Evolutionary conservation across 768 basidiomycete genomes (phyloP).

Genomic region (Phanerochaete sordida): DNA sequence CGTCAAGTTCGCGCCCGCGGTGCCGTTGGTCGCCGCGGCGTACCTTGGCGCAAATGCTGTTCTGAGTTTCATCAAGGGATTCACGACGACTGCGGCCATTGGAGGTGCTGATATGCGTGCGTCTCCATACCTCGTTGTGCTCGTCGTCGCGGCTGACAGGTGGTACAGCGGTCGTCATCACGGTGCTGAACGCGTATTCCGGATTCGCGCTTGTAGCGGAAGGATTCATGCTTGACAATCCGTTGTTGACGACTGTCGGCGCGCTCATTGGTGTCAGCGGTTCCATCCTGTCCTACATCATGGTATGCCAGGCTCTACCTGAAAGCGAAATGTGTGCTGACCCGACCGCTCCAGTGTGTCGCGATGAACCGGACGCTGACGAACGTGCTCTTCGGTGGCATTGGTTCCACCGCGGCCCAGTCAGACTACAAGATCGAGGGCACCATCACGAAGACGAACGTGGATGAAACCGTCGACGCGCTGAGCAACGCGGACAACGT

Average conservation of each 20-base stretch:
- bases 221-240: slow-evolving; percentile 90
- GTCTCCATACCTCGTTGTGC: slow-evolving; percentile 25
- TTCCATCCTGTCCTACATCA: slow-evolving; percentile 88
- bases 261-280: slow-evolving; percentile 89
- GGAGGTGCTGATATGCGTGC: slow-evolving; percentile 92
- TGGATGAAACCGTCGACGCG: slow-evolving; percentile 80
- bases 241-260: slow-evolving; percentile 78
- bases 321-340: not conserved
- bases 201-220: slow-evolving; percentile 91
- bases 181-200: slow-evolving; percentile 87
- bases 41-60: slow-evolving; percentile 71
- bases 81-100: slow-evolving; percentile 86
- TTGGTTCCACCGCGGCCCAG: slow-evolving; percentile 52
- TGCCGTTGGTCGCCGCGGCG: slow-evolving; percentile 72
- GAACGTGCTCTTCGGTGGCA: slow-evolving; percentile 89
- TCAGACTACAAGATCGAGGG: slow-evolving; percentile 75
- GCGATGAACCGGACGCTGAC: slow-evolving; percentile 88
- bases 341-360: slow-evolving; percentile 55
- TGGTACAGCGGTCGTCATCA: slow-evolving; percentile 76
- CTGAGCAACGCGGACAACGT: slow-evolving; percentile 79
- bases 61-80: slow-evolving; percentile 83
- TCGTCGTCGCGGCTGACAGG: not conserved
- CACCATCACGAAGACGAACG: slow-evolving; percentile 68
- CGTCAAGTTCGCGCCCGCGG: slow-evolving; percentile 61
- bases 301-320: slow-evolving; percentile 48